These are phyloP conservation scores for Neofusicoccum parvum DNA, from an alignment of 2,329 filamentous ascomycete species.

Conservation along the genomic window DNA sequence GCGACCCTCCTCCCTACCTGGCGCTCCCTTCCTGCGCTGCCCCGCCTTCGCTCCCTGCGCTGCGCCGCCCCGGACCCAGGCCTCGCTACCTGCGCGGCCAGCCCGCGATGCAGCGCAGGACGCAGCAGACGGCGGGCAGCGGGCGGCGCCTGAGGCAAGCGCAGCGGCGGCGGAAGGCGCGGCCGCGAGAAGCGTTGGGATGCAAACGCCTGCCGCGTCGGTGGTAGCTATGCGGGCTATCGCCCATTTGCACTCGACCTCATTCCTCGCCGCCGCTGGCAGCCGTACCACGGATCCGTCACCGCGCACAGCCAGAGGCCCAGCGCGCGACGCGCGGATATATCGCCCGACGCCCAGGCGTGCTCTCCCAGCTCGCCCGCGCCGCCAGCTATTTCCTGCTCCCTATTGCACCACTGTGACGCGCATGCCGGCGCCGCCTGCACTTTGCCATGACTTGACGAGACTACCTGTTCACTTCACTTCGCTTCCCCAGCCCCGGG, in stretches of 20 bases:
- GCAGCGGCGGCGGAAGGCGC: neutral
- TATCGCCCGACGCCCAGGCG: neutral
- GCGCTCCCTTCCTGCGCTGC: neutral
- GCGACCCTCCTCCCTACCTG: neutral
- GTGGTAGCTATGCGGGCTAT: conserved; percentile 15
- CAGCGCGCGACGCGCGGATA: neutral
- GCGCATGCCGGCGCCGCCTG: neutral
- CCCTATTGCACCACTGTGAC: neutral
- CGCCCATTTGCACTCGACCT: conserved; percentile 3
- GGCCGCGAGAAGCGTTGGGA: conserved; percentile 1
- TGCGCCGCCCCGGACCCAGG: neutral
- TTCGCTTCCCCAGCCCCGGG: neutral
- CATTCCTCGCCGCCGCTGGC: conserved; percentile 17
- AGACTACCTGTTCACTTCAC: neutral
- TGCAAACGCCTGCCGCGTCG: conserved; percentile 6
- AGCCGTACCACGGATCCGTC: conserved; percentile 21
- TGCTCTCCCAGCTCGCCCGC: neutral
- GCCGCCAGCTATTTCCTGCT: neutral
- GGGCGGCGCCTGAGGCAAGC: neutral
- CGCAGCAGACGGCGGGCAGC: neutral
- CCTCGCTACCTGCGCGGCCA: no score
- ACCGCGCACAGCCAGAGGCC: neutral
- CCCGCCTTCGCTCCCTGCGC: neutral
- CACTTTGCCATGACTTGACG: neutral
- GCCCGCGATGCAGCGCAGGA: neutral